phyloP scores from a whole-genome alignment of 257 asterid species.

The Parsonsia alboflavescens region DNA sequence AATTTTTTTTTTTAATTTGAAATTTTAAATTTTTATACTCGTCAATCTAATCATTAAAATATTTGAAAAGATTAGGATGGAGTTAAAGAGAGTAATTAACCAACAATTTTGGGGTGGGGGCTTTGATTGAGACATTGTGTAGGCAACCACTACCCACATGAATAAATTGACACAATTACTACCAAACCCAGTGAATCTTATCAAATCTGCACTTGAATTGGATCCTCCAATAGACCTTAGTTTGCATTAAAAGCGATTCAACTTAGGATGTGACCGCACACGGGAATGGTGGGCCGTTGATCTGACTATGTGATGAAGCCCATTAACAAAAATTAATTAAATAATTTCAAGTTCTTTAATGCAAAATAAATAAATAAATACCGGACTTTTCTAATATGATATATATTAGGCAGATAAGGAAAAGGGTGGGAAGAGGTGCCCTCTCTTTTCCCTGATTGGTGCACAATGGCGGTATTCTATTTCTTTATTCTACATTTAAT shows the following conservation, averaged over 20 bases:
- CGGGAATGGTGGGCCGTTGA: background rate
- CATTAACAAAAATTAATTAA: no score
- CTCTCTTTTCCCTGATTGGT: background rate
- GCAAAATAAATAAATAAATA: no score
- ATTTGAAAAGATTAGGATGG: no score
- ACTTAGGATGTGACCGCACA: slow-evolving; percentile 5
- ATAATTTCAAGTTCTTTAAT: no score
- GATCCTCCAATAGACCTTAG: background rate
- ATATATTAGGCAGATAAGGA: background rate
- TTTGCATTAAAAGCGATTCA: slow-evolving; percentile 1
- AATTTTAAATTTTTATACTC: no score
- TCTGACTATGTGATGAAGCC: background rate
- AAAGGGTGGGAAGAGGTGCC: background rate
- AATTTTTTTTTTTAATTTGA: no score
- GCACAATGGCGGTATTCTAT: background rate
- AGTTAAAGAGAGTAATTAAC: no score
- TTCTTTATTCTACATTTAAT: background rate
- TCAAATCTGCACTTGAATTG: background rate
- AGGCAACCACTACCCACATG: background rate
- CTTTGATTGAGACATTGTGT: background rate
- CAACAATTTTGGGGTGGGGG: no score
- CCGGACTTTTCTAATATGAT: no score
- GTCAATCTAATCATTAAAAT: no score
- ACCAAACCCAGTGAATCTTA: background rate
- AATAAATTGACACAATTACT: background rate